phyloP scores from a whole-genome alignment of 2,329 filamentous ascomycete species.

The Ophiostoma fasciatum region DNA sequence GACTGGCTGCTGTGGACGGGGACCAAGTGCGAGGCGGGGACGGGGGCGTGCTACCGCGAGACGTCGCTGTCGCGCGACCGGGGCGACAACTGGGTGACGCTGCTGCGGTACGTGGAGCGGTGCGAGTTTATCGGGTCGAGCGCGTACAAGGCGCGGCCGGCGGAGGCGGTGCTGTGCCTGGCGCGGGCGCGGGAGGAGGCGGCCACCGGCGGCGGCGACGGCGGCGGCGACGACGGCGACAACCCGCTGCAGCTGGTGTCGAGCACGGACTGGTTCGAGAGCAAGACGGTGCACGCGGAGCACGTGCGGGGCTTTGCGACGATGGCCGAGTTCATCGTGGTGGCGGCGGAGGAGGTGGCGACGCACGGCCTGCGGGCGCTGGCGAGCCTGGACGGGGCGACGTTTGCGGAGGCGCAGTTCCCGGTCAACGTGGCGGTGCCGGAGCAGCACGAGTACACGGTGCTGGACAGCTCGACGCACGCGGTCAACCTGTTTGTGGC shows the following conservation, averaged over 20 bases:
- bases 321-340: conserved; percentile 93
- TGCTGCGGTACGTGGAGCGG: conserved; percentile 59
- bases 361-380: conserved; percentile 58
- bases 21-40: conserved; percentile 46
- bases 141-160: conserved; percentile 36
- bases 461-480: conserved; percentile 88
- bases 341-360: conserved; percentile 59
- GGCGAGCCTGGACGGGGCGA: conserved; percentile 69
- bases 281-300: conserved; percentile 45
- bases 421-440: conserved; percentile 69
- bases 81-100: conserved; percentile 62
- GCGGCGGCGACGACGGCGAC: conserved; percentile 40
- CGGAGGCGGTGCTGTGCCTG: conserved; percentile 45
- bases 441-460: conserved; percentile 74
- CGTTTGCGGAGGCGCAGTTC: conserved; percentile 73
- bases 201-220: too few species aligned
- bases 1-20: conserved; percentile 93
- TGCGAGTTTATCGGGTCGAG: conserved; percentile 73
- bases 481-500: conserved; percentile 89
- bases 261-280: conserved; percentile 63
- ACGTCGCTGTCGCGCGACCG: conserved; percentile 69
- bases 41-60: conserved; percentile 50
- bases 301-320: conserved; percentile 77
- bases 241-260: conserved; percentile 57
- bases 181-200: conserved; percentile 44